phyloP scores from a whole-genome alignment of 2,329 filamentous ascomycete species.

The Microsporum canis region DNA sequence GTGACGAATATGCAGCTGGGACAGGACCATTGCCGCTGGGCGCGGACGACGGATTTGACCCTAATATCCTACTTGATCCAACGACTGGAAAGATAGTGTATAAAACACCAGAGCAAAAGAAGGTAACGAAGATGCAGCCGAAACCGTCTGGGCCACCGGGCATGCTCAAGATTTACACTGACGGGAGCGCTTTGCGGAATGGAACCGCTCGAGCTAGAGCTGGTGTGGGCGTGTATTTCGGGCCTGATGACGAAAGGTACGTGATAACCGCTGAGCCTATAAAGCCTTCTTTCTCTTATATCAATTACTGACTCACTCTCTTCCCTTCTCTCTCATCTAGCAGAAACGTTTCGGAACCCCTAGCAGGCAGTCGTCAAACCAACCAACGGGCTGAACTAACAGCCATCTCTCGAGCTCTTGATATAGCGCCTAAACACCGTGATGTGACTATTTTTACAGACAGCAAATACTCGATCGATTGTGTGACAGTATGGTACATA shows the following conservation, averaged over 20 bases:
- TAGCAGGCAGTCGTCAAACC: conserved; percentile 65
- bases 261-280: conserved; percentile 15
- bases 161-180: conserved; percentile 51
- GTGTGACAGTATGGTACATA: conserved; percentile 69
- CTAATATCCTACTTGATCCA: conserved; percentile 44
- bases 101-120: conserved; percentile 43
- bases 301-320: conserved; percentile 17
- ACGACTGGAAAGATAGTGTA: conserved; percentile 44
- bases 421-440: conserved; percentile 57
- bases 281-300: conserved; percentile 4
- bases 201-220: conserved; percentile 45
- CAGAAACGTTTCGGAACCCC: conserved; percentile 64
- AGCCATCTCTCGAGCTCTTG: conserved; percentile 71
- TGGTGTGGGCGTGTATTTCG: conserved; percentile 56
- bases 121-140: conserved; percentile 35
- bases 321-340: conserved; percentile 17
- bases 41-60: conserved; percentile 52
- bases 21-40: conserved; percentile 45
- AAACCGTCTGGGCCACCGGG: conserved; percentile 35
- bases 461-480: conserved; percentile 82
- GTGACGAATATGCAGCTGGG: conserved; percentile 40
- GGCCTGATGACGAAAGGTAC: conserved; percentile 46
- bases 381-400: conserved; percentile 95
- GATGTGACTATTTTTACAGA: conserved; percentile 74
- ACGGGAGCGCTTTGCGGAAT: conserved; percentile 51